Conservation (phyloP, 768 basidiomycete species). For the Lentinula aciculospora region DNA sequence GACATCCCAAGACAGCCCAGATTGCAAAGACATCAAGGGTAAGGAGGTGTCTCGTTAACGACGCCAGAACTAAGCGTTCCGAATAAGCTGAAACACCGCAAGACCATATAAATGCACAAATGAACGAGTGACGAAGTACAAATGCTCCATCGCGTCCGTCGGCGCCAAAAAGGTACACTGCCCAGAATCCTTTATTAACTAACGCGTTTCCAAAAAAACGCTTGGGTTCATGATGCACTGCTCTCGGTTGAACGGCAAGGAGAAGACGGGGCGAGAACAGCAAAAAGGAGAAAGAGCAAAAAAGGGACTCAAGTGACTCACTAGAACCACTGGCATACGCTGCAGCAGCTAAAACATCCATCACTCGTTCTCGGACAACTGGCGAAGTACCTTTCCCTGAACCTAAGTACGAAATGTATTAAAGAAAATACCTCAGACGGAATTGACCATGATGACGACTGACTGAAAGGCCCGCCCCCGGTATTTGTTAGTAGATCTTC, state of each 20-base stretch:
- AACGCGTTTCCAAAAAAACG: no score
- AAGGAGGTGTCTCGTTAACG: not conserved
- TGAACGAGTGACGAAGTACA: not conserved
- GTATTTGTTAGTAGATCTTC: conserved; percentile 40
- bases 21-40: not conserved
- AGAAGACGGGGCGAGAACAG: not conserved
- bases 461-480: not conserved
- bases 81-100: not conserved
- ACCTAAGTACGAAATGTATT: conserved; percentile 34
- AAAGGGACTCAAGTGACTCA: conserved; percentile 18
- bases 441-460: not conserved
- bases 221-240: no score
- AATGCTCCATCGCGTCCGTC: not conserved
- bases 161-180: not conserved
- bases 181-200: not conserved
- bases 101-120: not conserved
- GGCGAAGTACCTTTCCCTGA: conserved; percentile 49
- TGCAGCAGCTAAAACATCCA: conserved; percentile 80
- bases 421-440: not conserved
- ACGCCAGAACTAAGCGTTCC: not conserved
- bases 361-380: conserved; percentile 73
- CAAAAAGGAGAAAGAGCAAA: not conserved
- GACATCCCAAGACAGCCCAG: no score
- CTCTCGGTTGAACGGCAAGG: not conserved
- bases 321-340: conserved; percentile 58